Evolutionary conservation across 2,329 filamentous ascomycete genomes (phyloP).

Genomic region (Arthroderma sp.): DNA sequence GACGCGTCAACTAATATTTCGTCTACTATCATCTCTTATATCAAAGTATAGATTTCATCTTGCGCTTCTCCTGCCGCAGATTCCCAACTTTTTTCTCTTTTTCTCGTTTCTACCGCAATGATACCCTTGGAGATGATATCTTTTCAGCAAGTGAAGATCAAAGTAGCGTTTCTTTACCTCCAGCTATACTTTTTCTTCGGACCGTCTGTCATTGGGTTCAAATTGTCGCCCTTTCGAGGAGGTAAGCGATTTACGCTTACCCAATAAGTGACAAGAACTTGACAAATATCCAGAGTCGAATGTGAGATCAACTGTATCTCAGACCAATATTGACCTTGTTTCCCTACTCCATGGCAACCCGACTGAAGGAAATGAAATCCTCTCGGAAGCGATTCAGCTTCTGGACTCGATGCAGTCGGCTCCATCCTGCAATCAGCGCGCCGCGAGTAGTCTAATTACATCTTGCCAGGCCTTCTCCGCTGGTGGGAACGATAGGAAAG

Average conservation of each 20-base stretch:
- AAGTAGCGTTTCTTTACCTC: neutral
- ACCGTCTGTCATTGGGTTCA: slow-evolving; percentile 2
- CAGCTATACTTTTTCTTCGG: neutral
- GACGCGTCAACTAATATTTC: too few species aligned
- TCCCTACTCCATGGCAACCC: slow-evolving; percentile 16
- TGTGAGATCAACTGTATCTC: neutral
- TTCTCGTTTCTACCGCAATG: too few species aligned
- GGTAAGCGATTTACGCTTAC: slow-evolving; percentile 4
- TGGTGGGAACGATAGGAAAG: slow-evolving; percentile 14
- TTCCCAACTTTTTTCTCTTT: too few species aligned
- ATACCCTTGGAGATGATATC: too few species aligned
- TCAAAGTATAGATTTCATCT: too few species aligned
- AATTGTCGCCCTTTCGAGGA: slow-evolving; percentile 6
- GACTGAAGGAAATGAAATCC: slow-evolving; percentile 22
- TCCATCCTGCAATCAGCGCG: slow-evolving; percentile 41
- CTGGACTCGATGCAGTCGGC: slow-evolving; percentile 33
- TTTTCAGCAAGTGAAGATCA: too few species aligned
- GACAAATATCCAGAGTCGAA: slow-evolving; percentile 5
- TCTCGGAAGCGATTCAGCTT: slow-evolving; percentile 30
- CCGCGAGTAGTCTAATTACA: slow-evolving; percentile 38
- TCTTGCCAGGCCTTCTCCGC: slow-evolving; percentile 40
- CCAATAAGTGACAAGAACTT: neutral
- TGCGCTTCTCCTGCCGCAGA: too few species aligned
- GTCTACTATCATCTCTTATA: too few species aligned
- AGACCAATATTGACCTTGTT: slow-evolving; percentile 16